A percentile compares a stretch with the other conserved stretches of the same genome.
phyloP scores from a whole-genome alignment of 1,284 basidiomycete genomes.

The Cryptococcus sp. region DNA sequence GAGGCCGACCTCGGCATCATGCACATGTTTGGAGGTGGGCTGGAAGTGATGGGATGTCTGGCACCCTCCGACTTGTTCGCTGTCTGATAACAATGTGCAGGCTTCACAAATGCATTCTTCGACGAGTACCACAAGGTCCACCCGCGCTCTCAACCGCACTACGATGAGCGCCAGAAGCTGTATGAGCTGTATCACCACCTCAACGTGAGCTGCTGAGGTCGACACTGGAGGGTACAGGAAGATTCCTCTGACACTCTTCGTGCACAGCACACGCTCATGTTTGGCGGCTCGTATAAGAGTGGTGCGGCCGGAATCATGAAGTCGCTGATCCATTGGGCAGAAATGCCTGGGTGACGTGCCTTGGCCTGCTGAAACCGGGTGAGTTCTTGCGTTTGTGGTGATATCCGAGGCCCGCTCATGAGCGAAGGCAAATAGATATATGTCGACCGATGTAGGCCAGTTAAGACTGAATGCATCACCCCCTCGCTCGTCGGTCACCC shows the following conservation, averaged over 20 bases:
- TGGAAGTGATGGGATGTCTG: not conserved
- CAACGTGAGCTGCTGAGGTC: slow-evolving; percentile 52
- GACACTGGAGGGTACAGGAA: not conserved
- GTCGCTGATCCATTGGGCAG: slow-evolving; percentile 34
- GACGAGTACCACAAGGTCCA: slow-evolving; percentile 66
- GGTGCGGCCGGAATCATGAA: slow-evolving; percentile 43
- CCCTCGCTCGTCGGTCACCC: too few relatives aligned
- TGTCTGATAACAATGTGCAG: slow-evolving; percentile 17
- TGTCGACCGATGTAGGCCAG: too few relatives aligned
- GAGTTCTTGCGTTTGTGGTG: too few relatives aligned
- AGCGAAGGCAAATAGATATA: too few relatives aligned
- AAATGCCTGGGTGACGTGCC: slow-evolving; percentile 2
- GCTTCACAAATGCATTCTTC: slow-evolving; percentile 68
- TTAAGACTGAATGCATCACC: too few relatives aligned
- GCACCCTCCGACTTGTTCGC: not conserved
- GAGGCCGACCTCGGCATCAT: slow-evolving; percentile 83
- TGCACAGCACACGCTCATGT: slow-evolving; percentile 45
- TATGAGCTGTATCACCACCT: slow-evolving; percentile 86
- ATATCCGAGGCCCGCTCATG: too few relatives aligned
- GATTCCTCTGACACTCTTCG: not conserved
- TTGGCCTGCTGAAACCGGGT: too few relatives aligned
- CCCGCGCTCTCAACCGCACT: slow-evolving; percentile 70
- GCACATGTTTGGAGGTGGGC: slow-evolving; percentile 69
- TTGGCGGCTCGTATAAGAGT: slow-evolving; percentile 41
- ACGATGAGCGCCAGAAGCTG: slow-evolving; percentile 64